These are phyloP conservation scores for Zygoascus hellenicus DNA, from an alignment of 1,139 yeast species.

Conservation along the genomic window DNA sequence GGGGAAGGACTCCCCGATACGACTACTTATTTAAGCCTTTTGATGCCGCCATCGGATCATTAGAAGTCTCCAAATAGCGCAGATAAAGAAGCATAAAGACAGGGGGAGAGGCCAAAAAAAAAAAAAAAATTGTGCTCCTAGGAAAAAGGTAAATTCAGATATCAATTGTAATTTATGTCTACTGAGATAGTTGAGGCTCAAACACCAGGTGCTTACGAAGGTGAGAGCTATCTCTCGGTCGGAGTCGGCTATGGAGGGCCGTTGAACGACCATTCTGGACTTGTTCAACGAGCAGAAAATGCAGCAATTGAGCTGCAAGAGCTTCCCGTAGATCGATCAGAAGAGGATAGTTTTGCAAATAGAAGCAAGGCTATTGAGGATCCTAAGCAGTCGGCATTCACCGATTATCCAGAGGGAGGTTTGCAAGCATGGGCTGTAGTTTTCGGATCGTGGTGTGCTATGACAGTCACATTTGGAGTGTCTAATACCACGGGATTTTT, in stretches of 20 bases:
- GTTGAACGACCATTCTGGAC: neutral
- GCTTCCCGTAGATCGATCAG: neutral
- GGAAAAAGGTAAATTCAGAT: too few species aligned
- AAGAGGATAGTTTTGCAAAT: neutral
- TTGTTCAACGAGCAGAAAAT: neutral
- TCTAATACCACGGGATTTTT: constrained; percentile 56
- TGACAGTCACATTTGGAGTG: constrained; percentile 56
- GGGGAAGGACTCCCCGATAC: neutral
- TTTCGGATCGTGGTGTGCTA: constrained; percentile 54
- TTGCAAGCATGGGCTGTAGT: constrained; percentile 51
- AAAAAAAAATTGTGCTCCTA: too few species aligned
- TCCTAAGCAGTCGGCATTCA: neutral
- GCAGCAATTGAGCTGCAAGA: neutral
- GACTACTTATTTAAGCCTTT: neutral
- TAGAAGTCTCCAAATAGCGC: too few species aligned
- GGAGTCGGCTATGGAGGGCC: too few species aligned
- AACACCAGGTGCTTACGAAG: too few species aligned
- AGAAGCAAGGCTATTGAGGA: neutral
- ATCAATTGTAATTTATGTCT: too few species aligned
- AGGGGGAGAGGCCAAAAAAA: constrained; percentile 9
- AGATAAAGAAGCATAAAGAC: too few species aligned
- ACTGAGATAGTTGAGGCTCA: too few species aligned
- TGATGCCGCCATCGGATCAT: too few species aligned
- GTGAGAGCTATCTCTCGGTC: too few species aligned
- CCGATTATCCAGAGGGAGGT: constrained; percentile 60